Evolutionary conservation across 352 stramenopile species (phyloP), one percentile per base, ranked within the genome.

Genomic region (Pythium folliculosum): DNA sequence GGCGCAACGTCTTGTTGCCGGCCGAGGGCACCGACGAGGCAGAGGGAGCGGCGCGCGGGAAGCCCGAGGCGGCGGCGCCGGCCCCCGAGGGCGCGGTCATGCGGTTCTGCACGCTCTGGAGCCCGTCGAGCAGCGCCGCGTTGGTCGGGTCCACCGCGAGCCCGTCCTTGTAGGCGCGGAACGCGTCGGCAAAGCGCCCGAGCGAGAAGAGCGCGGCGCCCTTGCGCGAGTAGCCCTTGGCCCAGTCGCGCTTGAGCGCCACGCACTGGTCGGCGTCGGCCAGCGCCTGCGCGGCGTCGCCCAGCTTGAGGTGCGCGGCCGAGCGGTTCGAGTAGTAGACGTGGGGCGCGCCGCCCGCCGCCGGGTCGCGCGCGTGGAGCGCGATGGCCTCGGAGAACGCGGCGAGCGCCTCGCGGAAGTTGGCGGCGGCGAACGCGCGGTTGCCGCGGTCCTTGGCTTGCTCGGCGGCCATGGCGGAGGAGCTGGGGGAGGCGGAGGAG

Each of bases 371-470:
- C 21, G 67, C 65, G 59, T 90, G 77, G 56, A 95, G 62, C 38
- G 82, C 80, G 38, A 96, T 78, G 50, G 89, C 89, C 56, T 96
- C 88, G 32, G 81, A 85, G 77, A 96, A 96, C 49, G 67, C 75
- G 19, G 80, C 60, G 50, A 92, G 65, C 30, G 89, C 89, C 44
- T 95, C 81, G 9, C 75, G 65, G 71, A 78, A 94, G 40, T 89
- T 78, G 14, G 84, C 84, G 4, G 81, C 80, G 12, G 80, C 60
- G 80, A 96, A 96, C 50, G 81, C 76, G 35, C 74, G 84, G 69
- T 96, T 96, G 58, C 89, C 89, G 60, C 86, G 88, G 75, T 91
- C 78, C 72, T 96, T 96, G 35, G 89, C 89, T 85, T 95, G 87
- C 52, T 95, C 88, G 21, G 86, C 86, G 51, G 86, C 86, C 86